A percentile compares a stretch with the other conserved stretches of the same genome.
phyloP scores from a whole-genome alignment of 202 grass and related monocot genomes.

The Schoenoplectus tabernaemontani region DNA sequence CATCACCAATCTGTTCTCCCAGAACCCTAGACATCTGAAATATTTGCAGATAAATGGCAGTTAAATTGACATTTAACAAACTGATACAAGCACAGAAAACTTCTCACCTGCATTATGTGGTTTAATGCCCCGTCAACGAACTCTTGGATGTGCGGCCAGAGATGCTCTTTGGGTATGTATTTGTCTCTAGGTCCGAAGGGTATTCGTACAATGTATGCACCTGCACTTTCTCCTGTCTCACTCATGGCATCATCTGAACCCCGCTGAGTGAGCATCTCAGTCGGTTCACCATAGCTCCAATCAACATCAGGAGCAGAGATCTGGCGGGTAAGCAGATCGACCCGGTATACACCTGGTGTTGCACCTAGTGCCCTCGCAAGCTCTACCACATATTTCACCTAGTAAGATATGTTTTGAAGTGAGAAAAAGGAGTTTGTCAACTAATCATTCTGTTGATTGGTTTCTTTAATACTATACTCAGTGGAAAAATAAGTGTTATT shows the following conservation, averaged over 20 bases:
- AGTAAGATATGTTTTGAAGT: slow-evolving; percentile 28
- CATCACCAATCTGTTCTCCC: slow-evolving; percentile 67
- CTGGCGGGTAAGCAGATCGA: slow-evolving; percentile 88
- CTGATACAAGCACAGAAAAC: not conserved
- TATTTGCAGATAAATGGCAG: not conserved
- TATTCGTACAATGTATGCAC: slow-evolving; percentile 84
- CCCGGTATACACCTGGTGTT: slow-evolving; percentile 87
- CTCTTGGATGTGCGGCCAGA: slow-evolving; percentile 94
- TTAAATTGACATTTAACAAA: not conserved
- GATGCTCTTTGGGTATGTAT: slow-evolving; percentile 79
- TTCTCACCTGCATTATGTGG: slow-evolving; percentile 48
- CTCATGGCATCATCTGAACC: slow-evolving; percentile 53
- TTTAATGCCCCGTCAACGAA: slow-evolving; percentile 90
- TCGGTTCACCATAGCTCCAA: slow-evolving; percentile 68
- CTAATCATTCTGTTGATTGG: not conserved
- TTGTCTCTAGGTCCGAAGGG: slow-evolving; percentile 93
- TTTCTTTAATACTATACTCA: slow-evolving; percentile 30
- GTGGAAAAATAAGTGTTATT: slow-evolving; percentile 13
- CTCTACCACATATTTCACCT: slow-evolving; percentile 99
- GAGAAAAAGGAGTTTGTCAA: not conserved
- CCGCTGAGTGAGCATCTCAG: slow-evolving; percentile 52
- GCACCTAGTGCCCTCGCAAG: slow-evolving; percentile 98
- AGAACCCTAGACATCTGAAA: slow-evolving; percentile 68
- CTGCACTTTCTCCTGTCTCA: slow-evolving; percentile 80
- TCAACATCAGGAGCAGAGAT: slow-evolving; percentile 81